Evolutionary conservation across 2,329 filamentous ascomycete genomes (phyloP), one percentile per base, ranked within the genome.

Genomic region (Botrytis pseudocinerea): DNA sequence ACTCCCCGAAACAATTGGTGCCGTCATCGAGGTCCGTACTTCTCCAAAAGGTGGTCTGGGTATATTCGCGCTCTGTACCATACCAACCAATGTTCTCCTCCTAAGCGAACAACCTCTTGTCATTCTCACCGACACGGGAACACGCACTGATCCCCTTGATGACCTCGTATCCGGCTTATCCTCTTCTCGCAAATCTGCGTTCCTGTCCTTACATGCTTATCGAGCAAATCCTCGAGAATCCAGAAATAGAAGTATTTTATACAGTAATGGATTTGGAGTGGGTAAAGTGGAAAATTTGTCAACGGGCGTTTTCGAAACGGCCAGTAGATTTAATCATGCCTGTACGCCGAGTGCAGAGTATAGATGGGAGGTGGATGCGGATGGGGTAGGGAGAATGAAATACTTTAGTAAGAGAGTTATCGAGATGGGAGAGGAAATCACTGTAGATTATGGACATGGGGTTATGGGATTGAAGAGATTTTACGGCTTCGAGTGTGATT

Each of bases 401-500:
- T 76, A 77, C 60, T 77, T 73, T 70, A 79, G 75, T 72, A 70
- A 59, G 35, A 76, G 73, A 38, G 69, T 72, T 72, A 51, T 79
- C n/a, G 44, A 75, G 57, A 60, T 70, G 35, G 77, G 78, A 16
- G 78, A 80, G 68, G 78, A 80, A 64, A 73, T 80, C 16, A 77
- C 76, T 16, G 74, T 79, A 25, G 76, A 78, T 74, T 80, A 80
- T 74, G 78, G 78, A 22, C 76, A 79, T 68, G 69, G 66, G 22
- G 74, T 60, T 38, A 72, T 51, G 42, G 46, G 61, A 14, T 63
- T 79, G 69, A 74, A 76, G 71, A 74, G 54, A 28, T 76, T 74
- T 40, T 80, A 79, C 74, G 78, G 78, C 2, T 79, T 80, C 73
- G 78, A 77, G 16, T 79, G 79, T 73, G 38, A 48, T 28, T 80